Evolutionary conservation across 1,139 yeast species (phyloP).

Genomic region (Sugiyamaella castrensis): DNA sequence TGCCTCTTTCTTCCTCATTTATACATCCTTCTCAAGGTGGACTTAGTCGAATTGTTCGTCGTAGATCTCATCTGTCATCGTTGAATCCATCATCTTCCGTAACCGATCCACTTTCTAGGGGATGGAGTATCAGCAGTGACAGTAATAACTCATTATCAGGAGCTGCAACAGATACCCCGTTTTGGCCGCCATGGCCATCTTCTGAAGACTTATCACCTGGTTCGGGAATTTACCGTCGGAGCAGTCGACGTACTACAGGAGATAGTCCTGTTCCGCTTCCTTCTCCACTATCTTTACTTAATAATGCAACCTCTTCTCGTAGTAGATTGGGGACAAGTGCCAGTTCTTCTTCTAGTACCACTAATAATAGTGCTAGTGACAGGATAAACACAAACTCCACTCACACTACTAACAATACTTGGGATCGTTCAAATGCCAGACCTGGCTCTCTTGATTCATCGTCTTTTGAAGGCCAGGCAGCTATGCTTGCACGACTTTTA

Average conservation of each 20-base stretch:
- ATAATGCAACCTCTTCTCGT: background rate
- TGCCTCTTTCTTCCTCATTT: too few species aligned
- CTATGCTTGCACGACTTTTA: constrained; percentile 44
- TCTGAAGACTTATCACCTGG: background rate
- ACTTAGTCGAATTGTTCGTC: too few species aligned
- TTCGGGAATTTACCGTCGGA: background rate
- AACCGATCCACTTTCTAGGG: background rate
- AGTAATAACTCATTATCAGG: background rate
- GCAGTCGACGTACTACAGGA: background rate
- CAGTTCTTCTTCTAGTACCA: too few species aligned
- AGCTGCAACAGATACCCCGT: background rate
- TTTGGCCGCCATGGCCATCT: too few species aligned
- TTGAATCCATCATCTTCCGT: too few species aligned
- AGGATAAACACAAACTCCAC: background rate
- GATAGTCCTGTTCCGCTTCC: background rate
- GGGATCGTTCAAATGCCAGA: background rate
- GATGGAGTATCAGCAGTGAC: background rate
- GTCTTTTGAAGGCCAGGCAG: constrained; percentile 40
- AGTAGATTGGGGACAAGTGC: too few species aligned
- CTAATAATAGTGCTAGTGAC: too few species aligned
- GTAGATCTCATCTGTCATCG: too few species aligned
- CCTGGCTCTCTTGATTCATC: background rate
- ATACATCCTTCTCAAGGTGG: too few species aligned
- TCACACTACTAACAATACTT: background rate
- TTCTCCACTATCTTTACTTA: background rate